Conservation (phyloP, 2,329 filamentous ascomycete species). For the Aspergillus caelatus region DNA sequence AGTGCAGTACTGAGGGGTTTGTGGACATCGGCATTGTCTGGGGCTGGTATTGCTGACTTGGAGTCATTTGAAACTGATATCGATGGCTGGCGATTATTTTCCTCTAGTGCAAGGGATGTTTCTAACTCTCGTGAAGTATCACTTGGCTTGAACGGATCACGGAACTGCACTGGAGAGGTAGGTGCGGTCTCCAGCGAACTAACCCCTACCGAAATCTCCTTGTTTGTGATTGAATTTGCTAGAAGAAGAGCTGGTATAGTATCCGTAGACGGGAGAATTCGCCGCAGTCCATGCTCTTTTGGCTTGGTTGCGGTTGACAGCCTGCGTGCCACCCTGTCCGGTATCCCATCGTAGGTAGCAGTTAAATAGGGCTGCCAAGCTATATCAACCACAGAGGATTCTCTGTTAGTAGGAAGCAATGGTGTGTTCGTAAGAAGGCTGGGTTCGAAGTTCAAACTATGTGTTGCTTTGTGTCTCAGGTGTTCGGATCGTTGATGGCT, state of each 20-base stretch:
- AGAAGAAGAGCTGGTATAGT: conserved; percentile 53
- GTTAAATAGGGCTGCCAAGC: conserved; percentile 46
- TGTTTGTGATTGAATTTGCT: conserved; percentile 41
- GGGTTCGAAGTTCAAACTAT: conserved; percentile 32
- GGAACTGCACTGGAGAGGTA: conserved; percentile 31
- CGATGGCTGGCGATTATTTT: conserved; percentile 19
- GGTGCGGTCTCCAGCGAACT: conserved; percentile 28
- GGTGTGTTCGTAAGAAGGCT: conserved; percentile 19
- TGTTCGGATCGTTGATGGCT: conserved; percentile 64
- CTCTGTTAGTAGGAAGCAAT: neutral
- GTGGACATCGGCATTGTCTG: conserved; percentile 30
- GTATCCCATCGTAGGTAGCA: conserved; percentile 27
- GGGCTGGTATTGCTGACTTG: conserved; percentile 23
- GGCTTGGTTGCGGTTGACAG: conserved; percentile 41
- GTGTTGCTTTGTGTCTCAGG: conserved; percentile 49
- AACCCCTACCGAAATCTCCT: conserved; percentile 25
- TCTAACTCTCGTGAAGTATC: conserved; percentile 12
- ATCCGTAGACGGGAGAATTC: conserved; percentile 48
- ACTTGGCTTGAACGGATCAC: conserved; percentile 33
- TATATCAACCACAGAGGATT: conserved; percentile 17
- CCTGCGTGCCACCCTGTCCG: conserved; percentile 42
- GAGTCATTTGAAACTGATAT: conserved; percentile 28
- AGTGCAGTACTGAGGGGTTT: conserved; percentile 35
- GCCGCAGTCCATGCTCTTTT: conserved; percentile 41
- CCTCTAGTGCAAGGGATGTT: conserved; percentile 12